A percentile compares a stretch with the other conserved stretches of the same genome.
These are phyloP conservation scores for Microsporum ferrugineum DNA, from an alignment of 2,329 filamentous ascomycete species.

Conservation along the genomic window DNA sequence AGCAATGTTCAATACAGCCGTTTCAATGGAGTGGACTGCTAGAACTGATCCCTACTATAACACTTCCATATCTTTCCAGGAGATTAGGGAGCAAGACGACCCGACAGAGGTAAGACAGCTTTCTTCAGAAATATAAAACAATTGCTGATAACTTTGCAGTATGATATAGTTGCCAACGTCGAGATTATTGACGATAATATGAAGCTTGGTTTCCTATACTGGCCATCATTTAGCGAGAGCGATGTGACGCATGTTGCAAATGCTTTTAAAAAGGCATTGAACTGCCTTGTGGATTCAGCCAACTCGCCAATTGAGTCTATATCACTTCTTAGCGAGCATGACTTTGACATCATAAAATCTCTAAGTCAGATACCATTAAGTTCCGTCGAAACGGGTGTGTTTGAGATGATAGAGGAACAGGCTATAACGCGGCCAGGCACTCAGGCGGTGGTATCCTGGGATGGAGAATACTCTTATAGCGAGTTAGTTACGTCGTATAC, in stretches of 20 bases:
- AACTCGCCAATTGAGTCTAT: constrained; percentile 3
- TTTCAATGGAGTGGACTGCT: constrained; percentile 10
- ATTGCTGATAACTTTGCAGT: not conserved
- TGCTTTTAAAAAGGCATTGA: constrained; percentile 6
- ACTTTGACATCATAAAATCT: not conserved
- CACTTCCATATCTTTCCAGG: constrained; percentile 5
- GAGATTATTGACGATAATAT: constrained; percentile 6
- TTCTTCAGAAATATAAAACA: not conserved
- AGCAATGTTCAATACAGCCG: constrained; percentile 10
- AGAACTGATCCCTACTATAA: constrained; percentile 5
- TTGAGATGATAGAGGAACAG: constrained; percentile 5
- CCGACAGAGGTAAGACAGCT: constrained; percentile 7
- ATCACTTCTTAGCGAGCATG: constrained; percentile 1
- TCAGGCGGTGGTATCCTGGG: constrained; percentile 21
- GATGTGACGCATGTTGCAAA: constrained; percentile 7
- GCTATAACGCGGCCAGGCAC: not conserved
- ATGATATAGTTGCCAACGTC: constrained; percentile 10
- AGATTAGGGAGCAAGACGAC: constrained; percentile 10
- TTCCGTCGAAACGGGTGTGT: not conserved
- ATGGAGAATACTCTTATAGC: constrained; percentile 20
- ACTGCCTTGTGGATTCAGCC: not conserved
- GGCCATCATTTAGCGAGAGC: constrained; percentile 7
- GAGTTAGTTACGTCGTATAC: constrained; percentile 23
- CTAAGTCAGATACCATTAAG: not conserved
- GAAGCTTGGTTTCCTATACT: constrained; percentile 8